Percentiles rank a stretch among this genome's conserved stretches.
Evolutionary conservation across 768 basidiomycete genomes (phyloP).

Genomic region (Serendipita sp.): DNA sequence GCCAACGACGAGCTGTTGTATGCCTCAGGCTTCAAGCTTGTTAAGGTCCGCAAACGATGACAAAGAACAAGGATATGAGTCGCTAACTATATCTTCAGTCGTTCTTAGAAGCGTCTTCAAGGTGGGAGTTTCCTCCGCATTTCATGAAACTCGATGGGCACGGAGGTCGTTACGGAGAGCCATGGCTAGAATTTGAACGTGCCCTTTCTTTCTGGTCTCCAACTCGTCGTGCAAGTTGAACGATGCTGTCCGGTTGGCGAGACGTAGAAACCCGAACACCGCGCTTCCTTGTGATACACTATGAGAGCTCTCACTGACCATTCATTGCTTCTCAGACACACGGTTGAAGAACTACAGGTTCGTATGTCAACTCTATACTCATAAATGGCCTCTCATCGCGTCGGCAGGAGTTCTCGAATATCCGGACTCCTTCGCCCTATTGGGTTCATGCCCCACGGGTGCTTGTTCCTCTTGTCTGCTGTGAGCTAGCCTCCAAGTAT

Average conservation of each 20-base stretch:
- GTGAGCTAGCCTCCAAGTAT: slow-evolving; percentile 54
- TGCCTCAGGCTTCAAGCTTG: not conserved
- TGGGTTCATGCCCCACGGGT: slow-evolving; percentile 61
- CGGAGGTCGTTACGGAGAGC: not conserved
- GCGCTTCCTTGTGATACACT: not conserved
- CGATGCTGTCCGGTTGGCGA: not conserved
- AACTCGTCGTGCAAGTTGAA: not conserved
- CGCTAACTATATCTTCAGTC: not conserved
- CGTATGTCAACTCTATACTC: no score
- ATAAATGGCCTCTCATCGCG: no score
- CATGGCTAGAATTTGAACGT: not conserved
- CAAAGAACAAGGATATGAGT: not conserved
- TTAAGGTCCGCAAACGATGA: not conserved
- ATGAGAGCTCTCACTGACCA: not conserved
- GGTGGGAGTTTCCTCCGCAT: not conserved
- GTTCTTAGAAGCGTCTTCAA: not conserved
- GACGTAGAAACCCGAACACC: not conserved
- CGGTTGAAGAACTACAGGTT: not conserved
- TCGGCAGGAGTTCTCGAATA: slow-evolving; percentile 25
- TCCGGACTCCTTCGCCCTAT: slow-evolving; percentile 68
- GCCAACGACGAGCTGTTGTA: slow-evolving; percentile 2
- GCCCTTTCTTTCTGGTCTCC: not conserved
- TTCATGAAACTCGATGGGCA: not conserved
- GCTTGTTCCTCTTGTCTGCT: slow-evolving; percentile 55
- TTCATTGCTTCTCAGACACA: not conserved